Evolutionary conservation across 441 rosid species (phyloP).

Genomic region (Pelargonium fulgidum): DNA sequence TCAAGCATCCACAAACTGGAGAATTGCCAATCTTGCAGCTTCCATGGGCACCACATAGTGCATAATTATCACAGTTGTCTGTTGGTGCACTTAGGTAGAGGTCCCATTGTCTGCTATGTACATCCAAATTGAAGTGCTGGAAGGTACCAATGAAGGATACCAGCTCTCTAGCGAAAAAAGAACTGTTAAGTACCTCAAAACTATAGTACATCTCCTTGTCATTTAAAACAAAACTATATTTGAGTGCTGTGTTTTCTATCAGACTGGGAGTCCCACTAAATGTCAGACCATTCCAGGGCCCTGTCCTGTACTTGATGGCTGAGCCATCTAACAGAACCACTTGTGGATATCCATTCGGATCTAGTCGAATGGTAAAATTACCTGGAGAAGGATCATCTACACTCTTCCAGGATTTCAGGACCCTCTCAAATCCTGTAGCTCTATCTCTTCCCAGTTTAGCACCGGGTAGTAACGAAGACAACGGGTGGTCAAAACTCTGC

Average conservation of each 20-base stretch:
- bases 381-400: constrained; percentile 4
- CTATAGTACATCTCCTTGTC: constrained; percentile 15
- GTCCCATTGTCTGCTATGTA: background rate
- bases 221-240: constrained; percentile 10
- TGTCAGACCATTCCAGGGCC: constrained; percentile 21
- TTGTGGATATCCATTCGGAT: constrained; percentile 21
- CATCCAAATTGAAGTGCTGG: constrained; percentile 1
- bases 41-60: constrained; percentile 23
- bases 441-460: background rate
- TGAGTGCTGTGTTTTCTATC: background rate
- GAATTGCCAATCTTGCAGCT: constrained; percentile 19
- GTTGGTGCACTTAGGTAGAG: background rate
- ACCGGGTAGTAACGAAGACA: background rate
- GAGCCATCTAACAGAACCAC: background rate
- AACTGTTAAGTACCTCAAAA: constrained; percentile 2
- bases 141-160: background rate
- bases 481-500: background rate
- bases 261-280: background rate
- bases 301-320: constrained; percentile 2
- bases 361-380: background rate
- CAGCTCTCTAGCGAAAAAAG: background rate
- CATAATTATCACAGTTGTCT: constrained; percentile 25
- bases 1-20: constrained; percentile 60
- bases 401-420: background rate
- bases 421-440: background rate